These are phyloP conservation scores for Fusarium keratoplasticum DNA, from an alignment of 2,329 filamentous ascomycete species.

Conservation along the genomic window DNA sequence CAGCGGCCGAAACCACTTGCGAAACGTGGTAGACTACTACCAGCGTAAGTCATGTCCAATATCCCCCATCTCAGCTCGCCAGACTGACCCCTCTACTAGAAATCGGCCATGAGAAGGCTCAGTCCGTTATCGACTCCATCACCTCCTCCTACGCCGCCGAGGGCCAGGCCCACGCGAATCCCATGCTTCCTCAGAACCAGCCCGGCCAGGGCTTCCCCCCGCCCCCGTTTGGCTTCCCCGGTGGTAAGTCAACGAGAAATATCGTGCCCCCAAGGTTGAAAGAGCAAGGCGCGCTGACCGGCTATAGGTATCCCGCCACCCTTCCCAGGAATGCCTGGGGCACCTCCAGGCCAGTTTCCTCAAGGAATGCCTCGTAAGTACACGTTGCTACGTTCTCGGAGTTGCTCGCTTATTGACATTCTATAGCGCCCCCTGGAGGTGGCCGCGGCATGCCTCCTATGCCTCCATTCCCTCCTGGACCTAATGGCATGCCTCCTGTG, in stretches of 20 bases:
- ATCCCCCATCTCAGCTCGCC: background rate
- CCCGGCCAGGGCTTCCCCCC: slow-evolving; percentile 64
- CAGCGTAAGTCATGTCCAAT: slow-evolving; percentile 71
- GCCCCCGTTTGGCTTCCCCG: slow-evolving; percentile 73
- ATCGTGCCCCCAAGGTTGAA: slow-evolving; percentile 40
- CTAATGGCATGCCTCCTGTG: slow-evolving; percentile 58
- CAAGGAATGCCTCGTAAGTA: slow-evolving; percentile 66
- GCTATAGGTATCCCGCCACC: slow-evolving; percentile 67
- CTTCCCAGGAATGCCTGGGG: slow-evolving; percentile 64
- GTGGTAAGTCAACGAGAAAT: slow-evolving; percentile 52
- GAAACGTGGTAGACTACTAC: slow-evolving; percentile 99
- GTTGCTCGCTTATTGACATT: slow-evolving; percentile 17
- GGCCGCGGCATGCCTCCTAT: slow-evolving; percentile 62
- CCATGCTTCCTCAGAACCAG: slow-evolving; percentile 80
- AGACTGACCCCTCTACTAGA: slow-evolving; percentile 63
- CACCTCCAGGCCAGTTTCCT: slow-evolving; percentile 54
- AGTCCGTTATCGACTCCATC: slow-evolving; percentile 98
- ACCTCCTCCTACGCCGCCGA: slow-evolving; percentile 95
- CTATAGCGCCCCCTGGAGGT: slow-evolving; percentile 60
- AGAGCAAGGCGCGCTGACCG: slow-evolving; percentile 15
- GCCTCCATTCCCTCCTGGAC: slow-evolving; percentile 56
- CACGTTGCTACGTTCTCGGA: background rate
- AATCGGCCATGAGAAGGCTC: slow-evolving; percentile 98
- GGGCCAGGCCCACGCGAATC: slow-evolving; percentile 87
- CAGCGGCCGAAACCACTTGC: slow-evolving; percentile 92